Evolutionary conservation across 1,284 basidiomycete genomes (phyloP), one percentile per base, ranked within the genome.

Genomic region (Schizophyllum commune): DNA sequence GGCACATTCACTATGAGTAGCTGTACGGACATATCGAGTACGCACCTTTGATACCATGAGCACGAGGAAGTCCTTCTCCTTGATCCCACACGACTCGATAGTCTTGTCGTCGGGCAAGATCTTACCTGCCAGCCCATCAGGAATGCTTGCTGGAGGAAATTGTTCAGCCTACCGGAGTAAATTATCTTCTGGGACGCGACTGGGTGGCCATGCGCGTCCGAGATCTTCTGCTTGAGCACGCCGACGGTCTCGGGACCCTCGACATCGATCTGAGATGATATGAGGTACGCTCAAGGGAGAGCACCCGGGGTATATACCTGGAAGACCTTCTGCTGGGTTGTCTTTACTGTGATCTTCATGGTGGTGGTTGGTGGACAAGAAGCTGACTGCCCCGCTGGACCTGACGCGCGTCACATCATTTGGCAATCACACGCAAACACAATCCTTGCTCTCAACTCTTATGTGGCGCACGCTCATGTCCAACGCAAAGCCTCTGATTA

Each of bases 41-140:
- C 77, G 63, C 66, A 95, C 94, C 86, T 98, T 99, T 60, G 94
- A 88, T 55, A 98, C 92, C 96, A 99, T 99, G 56, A 99, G 85
- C 19, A 99, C 97, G 63, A 99, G 80, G 79, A 99, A 99, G 74
- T 98, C 96, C 79, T 98, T 99, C 77, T 99, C 96, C 78, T 98
- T 96, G 80, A 99, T 92, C 63, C 91, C 88, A 71, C 91, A 92
- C 61, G 89, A 89, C 66, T 86, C 91, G 52, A 99, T 83, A 1
- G 89, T 91, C 80, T 95, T 95, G 63, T 88, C 85, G 75, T 99
- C 95, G 19, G 85, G 75, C 52, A 99, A 82, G 57, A 99, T 91
- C 80, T 98, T 97, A 64, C 96, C 96, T 95, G 70, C 27, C 61
- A 56, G 39, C 13, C 2, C 13, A 8, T 47, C 13, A 52, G 62